Evolutionary conservation across 2,329 filamentous ascomycete genomes (phyloP).

Genomic region (Pestalotiopsis sp.): DNA sequence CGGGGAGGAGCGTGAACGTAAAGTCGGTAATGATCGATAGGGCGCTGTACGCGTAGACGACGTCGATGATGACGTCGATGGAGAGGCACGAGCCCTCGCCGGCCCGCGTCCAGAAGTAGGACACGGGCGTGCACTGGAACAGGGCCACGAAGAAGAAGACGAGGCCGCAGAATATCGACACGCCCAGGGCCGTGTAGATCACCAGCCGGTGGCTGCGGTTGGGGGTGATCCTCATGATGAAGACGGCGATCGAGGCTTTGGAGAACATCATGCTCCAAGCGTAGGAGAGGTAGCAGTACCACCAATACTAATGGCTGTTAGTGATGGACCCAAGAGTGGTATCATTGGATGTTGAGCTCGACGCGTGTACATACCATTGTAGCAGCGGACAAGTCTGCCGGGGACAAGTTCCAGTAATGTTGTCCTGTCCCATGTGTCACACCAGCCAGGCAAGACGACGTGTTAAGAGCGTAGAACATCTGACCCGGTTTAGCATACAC

Average conservation of each 20-base stretch:
- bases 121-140: constrained; percentile 21
- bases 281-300: constrained; percentile 24
- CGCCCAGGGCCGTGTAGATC: constrained; percentile 19
- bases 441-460: background rate
- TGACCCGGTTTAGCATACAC: background rate
- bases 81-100: constrained; percentile 26
- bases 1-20: constrained; percentile 42
- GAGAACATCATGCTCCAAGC: constrained; percentile 21
- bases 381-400: background rate
- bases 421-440: background rate
- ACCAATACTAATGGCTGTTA: constrained; percentile 20
- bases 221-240: constrained; percentile 24
- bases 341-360: background rate
- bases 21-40: constrained; percentile 41
- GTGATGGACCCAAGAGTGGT: no score
- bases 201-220: constrained; percentile 18
- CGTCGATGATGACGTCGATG: constrained; percentile 40
- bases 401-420: background rate
- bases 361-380: background rate
- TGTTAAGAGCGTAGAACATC: background rate
- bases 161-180: constrained; percentile 19
- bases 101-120: constrained; percentile 21
- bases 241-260: constrained; percentile 24
- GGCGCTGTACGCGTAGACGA: constrained; percentile 43
- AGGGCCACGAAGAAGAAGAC: constrained; percentile 25